Conservation (phyloP, 2,329 filamentous ascomycete genomes). For the Apiospora marii region DNA sequence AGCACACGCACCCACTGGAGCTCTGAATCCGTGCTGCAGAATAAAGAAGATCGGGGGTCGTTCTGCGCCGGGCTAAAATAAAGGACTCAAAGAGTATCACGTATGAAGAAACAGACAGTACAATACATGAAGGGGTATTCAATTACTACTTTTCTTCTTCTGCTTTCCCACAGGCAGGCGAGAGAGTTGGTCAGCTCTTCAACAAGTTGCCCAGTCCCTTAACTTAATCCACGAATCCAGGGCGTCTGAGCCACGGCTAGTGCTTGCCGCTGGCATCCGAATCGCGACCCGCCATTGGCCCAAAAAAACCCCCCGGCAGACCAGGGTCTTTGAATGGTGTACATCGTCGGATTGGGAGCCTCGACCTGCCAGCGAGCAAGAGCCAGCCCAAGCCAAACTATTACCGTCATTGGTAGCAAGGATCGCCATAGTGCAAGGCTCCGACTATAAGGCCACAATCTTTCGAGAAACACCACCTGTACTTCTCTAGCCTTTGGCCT, state of each 20-base stretch:
- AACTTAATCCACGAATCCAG: conserved; percentile 14
- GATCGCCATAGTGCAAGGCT: conserved; percentile 6
- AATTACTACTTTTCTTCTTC: background rate
- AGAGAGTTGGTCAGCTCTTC: conserved; percentile 17
- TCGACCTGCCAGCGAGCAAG: background rate
- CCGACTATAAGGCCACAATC: conserved; percentile 16
- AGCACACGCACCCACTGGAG: background rate
- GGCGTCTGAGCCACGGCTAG: conserved; percentile 19
- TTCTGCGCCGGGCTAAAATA: background rate
- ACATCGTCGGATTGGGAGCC: background rate
- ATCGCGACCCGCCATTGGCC: conserved; percentile 8
- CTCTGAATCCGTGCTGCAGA: background rate
- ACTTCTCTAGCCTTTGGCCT: background rate
- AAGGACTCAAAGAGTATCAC: background rate
- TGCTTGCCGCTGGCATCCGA: background rate
- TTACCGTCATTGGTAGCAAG: conserved; percentile 13
- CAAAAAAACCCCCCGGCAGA: conserved; percentile 1
- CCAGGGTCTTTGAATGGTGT: background rate
- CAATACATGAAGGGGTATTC: background rate
- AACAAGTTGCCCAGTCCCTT: background rate
- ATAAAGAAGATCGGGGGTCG: background rate
- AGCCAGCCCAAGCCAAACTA: background rate
- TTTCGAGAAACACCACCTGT: conserved; percentile 11
- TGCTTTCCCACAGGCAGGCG: background rate
- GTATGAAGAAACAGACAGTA: background rate